Base-by-base conservation (phyloP, 306 rosid genomes). In the Argentina anserina region DNA sequence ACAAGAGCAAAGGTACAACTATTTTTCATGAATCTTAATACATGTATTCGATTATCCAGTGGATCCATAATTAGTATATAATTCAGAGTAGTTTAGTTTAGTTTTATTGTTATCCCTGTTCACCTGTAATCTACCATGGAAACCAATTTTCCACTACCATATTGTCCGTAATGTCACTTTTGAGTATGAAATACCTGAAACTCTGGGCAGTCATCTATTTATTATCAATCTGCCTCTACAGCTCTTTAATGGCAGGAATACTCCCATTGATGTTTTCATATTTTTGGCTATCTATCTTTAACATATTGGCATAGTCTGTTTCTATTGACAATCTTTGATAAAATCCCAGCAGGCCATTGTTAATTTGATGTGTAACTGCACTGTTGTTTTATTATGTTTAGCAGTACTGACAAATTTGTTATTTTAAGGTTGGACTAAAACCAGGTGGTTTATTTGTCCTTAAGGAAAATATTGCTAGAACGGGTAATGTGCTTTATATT, bases 401-500 rank as follows among this genome's bases (percentile, higher is more conserved):
- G 74, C 71, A 43, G 61, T 70, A 69, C 74, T 83, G 66, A 78
- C 70, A 23, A n/a, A 29, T 64, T 52, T 69, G 31, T 78, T 76
- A 61, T 72, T 83, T 75, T 41, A 71, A 94, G 98, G 90, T 49
- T 78, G 97, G 98, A 74, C 88, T 94, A 75, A 94, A 86, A 81
- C 85, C 96, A 56, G 95, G 96, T 64, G 98, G 97, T 69, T 29
- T 91, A 67, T 91, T 94, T 78, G 71, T 91, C 58, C 69, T 94
- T 76, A 94, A 94, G 92, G 98, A 94, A 92, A 94, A 94, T 75
- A 73, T 85, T 71, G 94, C 97, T 71, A 87, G 87, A 91, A 76
- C 84, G 75, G 97, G 98, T 89, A 91, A 55, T 40, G 34, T 52
- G 43, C 58, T 47, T 34, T 53, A 45, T 75, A 21, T 61, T 78